Base-by-base conservation (phyloP, 2,329 filamentous ascomycete genomes). In the Alternaria dauci region DNA sequence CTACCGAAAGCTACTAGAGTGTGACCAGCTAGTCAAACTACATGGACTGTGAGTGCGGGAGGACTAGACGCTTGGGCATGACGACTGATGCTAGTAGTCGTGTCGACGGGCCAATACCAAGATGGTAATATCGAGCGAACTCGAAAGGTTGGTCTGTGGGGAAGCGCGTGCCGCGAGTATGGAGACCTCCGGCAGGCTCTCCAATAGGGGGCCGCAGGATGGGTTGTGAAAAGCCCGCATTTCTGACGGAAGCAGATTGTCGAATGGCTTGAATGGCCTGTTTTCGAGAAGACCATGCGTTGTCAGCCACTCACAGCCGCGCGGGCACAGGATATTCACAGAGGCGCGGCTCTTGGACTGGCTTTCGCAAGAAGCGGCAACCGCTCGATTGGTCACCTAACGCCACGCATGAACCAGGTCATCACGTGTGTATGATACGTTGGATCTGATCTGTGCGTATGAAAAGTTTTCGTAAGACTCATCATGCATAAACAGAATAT, bases 271-370 rank as follows among this genome's bases (percentile, higher is more conserved):
- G 23, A 52, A 32, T 53, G 52, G 52, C 38, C 47, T 39, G 47
- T 44, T 59, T 55, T 34, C 44, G 46, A 51, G 36, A 44, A 43
- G 26, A 36, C 30, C 51, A 55, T 50, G 20, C 12, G n/a, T 23
- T 6, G 41, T 18, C 11, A 28, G 14, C 34, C 51, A 47, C 8
- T 48, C 28, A 38, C 18, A 39, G 23, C 9, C 23, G 23, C 28
- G 7, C 23, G n/a, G 7, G 36, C 14, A 23, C 5, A 34, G 34
- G 18, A 11, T 25, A 26, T 48, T 28, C 25, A 43, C 8, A 26
- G 28, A 42, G 20, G 32, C 36, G 57, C 30, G 57, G 43, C 43
- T 43, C 26, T 38, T 42, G 30, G 28, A 30, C 8, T 39, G 23
- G 34, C 23, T 18, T 25, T 39, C 36, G 34, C 23, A 25, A 52